These are phyloP conservation scores for Asparagopsis taxiformis DNA, from an alignment of 31 red algal genomes.

Conservation along the genomic window DNA sequence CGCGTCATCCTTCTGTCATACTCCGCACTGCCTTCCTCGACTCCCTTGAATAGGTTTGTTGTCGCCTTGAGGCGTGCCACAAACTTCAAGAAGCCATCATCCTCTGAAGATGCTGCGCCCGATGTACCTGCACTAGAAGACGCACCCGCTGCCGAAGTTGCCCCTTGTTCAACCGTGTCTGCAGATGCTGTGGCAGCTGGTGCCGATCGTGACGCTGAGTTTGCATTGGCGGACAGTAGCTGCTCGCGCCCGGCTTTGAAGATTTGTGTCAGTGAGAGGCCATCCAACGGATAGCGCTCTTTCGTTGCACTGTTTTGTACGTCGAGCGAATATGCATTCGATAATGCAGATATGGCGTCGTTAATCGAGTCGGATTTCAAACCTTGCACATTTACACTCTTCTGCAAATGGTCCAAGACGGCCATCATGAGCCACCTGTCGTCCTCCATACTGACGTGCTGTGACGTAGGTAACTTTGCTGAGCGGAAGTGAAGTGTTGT, in stretches of 20 bases:
- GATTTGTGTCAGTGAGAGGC: conserved; percentile 27
- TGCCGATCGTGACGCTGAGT: not conserved
- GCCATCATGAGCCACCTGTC: conserved; percentile 61
- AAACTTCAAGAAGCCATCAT: conserved; percentile 57
- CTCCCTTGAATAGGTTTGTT: conserved; percentile 73
- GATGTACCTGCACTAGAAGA: not conserved
- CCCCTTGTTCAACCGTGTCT: not conserved
- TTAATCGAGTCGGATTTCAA: conserved; percentile 17
- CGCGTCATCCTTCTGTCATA: conserved; percentile 62
- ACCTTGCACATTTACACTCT: not conserved
- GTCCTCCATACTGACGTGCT: not conserved
- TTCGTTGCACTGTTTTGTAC: conserved; percentile 29
- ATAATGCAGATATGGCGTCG: conserved; percentile 50
- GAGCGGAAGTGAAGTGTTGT: no score
- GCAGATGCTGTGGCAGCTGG: not conserved
- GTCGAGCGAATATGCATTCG: conserved; percentile 54
- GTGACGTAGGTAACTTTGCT: not conserved
- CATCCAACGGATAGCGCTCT: conserved; percentile 32
- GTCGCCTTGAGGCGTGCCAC: conserved; percentile 39
- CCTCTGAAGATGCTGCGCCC: not conserved
- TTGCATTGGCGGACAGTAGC: not conserved
- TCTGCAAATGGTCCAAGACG: conserved; percentile 46
- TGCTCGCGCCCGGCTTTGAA: conserved; percentile 22
- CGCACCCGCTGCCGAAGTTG: not conserved
- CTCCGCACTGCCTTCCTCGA: conserved; percentile 61